A percentile compares a stretch with the other conserved stretches of the same genome.
Evolutionary conservation across 768 basidiomycete genomes (phyloP).

Genomic region (Agrocybe praecox): DNA sequence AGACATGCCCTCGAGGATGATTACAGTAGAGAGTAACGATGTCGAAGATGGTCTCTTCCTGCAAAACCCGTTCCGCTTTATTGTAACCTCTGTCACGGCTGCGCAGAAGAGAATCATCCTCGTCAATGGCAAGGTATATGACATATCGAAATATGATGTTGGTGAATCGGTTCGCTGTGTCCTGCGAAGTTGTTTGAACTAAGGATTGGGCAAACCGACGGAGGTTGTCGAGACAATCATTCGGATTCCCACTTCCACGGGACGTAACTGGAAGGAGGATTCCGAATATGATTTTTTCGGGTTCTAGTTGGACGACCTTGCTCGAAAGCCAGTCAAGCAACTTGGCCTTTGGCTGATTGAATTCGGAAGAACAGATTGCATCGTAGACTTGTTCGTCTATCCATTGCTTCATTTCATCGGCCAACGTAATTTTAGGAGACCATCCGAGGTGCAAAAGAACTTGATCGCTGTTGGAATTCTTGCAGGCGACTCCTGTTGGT

Average conservation of each 20-base stretch:
- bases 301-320: constrained; percentile 37
- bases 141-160: constrained; percentile 34
- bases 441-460: constrained; percentile 36
- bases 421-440: constrained; percentile 40
- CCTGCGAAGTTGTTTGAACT: constrained; percentile 45
- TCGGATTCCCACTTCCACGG: constrained; percentile 33
- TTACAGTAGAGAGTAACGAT: constrained; percentile 37
- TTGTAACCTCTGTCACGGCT: constrained; percentile 10
- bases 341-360: background rate
- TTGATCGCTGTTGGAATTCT: constrained; percentile 53
- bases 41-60: constrained; percentile 35
- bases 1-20: constrained; percentile 49
- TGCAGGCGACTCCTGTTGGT: constrained; percentile 49
- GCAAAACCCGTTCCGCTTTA: constrained; percentile 36
- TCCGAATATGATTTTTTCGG: constrained; percentile 40
- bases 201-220: constrained; percentile 44
- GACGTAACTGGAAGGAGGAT: constrained; percentile 64
- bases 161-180: constrained; percentile 37
- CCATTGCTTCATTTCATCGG: constrained; percentile 55
- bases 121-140: constrained; percentile 57
- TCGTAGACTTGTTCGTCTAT: constrained; percentile 38
- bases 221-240: constrained; percentile 45
- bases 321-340: constrained; percentile 33
- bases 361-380: background rate
- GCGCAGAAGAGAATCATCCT: constrained; percentile 46